Conservation (phyloP, 306 rosid genomes). For the Vachellia collinsii region DNA sequence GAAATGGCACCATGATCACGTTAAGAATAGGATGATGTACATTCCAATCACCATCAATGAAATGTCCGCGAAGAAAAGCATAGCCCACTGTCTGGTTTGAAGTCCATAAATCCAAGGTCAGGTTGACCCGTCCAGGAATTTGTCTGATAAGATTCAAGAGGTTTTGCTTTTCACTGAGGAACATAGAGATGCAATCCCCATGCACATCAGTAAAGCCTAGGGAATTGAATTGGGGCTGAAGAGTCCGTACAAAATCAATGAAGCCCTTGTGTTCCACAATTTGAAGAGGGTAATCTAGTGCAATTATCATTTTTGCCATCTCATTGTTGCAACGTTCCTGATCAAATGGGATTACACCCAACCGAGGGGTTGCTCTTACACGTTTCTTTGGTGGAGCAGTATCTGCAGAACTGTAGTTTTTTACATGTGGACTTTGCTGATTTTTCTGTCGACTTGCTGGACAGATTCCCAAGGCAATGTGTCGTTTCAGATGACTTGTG, state of each 20-base stretch:
- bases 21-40: constrained; percentile 76
- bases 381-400: constrained; percentile 57
- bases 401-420: constrained; percentile 30
- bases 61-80: constrained; percentile 80
- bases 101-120: constrained; percentile 82
- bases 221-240: constrained; percentile 77
- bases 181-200: constrained; percentile 70
- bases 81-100: constrained; percentile 69
- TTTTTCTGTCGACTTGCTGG: constrained; percentile 63
- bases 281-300: constrained; percentile 91
- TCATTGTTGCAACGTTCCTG: constrained; percentile 67
- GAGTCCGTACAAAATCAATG: constrained; percentile 57
- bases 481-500: constrained; percentile 93
- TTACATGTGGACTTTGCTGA: constrained; percentile 35
- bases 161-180: constrained; percentile 67
- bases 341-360: constrained; percentile 56
- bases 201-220: constrained; percentile 56
- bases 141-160: constrained; percentile 62
- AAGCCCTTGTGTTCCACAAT: constrained; percentile 92
- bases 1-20: constrained; percentile 70
- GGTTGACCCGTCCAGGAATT: constrained; percentile 80
- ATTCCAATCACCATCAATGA: constrained; percentile 84
- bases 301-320: constrained; percentile 79
- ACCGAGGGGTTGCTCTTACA: constrained; percentile 41
- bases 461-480: constrained; percentile 71